Conservation (phyloP, 2,329 filamentous ascomycete genomes). For the Diplodia corticola region DNA sequence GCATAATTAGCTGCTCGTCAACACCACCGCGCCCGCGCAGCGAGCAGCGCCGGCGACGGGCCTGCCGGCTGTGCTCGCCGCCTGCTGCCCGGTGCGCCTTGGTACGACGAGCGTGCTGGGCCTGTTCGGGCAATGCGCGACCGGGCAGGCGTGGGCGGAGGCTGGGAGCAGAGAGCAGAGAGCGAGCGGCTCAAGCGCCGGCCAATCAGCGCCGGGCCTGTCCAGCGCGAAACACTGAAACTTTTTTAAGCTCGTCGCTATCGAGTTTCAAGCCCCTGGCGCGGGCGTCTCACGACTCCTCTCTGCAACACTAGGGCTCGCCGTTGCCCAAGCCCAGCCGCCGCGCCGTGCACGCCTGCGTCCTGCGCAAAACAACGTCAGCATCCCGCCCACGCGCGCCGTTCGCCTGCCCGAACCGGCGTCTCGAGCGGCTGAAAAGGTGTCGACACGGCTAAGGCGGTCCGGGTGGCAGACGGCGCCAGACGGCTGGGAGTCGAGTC, state of each 20-base stretch:
- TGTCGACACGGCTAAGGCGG: constrained; percentile 4
- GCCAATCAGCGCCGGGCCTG: constrained; percentile 15
- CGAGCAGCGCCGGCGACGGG: neutral
- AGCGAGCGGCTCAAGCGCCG: constrained; percentile 21
- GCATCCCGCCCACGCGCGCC: constrained; percentile 4
- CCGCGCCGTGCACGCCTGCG: constrained; percentile 11
- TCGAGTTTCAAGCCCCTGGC: constrained; percentile 21
- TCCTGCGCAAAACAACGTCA: constrained; percentile 10
- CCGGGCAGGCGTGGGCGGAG: constrained; percentile 7
- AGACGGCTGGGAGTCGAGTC: neutral
- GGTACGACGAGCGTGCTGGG: constrained; percentile 10
- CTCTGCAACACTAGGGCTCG: constrained; percentile 20
- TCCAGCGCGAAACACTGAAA: constrained; percentile 18
- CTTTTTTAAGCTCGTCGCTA: constrained; percentile 21
- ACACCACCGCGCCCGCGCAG: constrained; percentile 4
- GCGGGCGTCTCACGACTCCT: constrained; percentile 17
- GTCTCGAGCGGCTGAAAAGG: neutral
- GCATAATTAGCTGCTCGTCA: constrained; percentile 23
- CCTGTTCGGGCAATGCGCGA: constrained; percentile 21
- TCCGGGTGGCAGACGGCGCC: neutral
- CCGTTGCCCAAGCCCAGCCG: constrained; percentile 23
- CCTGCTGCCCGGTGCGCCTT: constrained; percentile 14
- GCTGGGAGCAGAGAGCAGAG: constrained; percentile 9
- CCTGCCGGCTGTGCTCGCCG: constrained; percentile 13
- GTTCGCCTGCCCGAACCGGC: constrained; percentile 12